A percentile compares a stretch with the other conserved stretches of the same genome.
Evolutionary conservation across 176 grass and related monocot species (phyloP).

Genomic region (Eleusine indica): DNA sequence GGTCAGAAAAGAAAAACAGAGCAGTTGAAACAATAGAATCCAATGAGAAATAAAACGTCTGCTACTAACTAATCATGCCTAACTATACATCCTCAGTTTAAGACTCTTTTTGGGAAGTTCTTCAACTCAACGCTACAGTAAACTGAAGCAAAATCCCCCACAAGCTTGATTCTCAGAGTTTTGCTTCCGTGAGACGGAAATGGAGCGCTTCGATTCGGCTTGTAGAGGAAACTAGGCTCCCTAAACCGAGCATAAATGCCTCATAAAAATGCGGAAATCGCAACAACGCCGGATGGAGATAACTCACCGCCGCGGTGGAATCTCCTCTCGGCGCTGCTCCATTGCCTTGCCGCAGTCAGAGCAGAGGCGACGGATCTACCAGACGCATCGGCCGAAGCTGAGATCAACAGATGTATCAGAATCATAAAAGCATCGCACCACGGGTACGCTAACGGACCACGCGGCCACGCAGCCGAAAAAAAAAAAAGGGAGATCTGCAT

Average conservation of each 20-base stretch:
- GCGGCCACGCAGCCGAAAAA: not conserved
- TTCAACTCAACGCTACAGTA: not conserved
- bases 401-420: not conserved
- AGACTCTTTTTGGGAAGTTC: not conserved
- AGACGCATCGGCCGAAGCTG: slow-evolving; percentile 1
- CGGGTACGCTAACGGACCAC: not conserved
- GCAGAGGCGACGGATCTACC: not conserved
- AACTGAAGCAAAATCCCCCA: not conserved
- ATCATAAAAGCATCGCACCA: slow-evolving; percentile 14
- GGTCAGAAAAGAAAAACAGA: not conserved
- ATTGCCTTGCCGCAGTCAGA: not conserved
- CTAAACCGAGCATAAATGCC: not conserved
- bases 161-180: not conserved
- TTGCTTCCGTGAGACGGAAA: not conserved
- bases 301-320: not conserved
- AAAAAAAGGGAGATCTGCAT: not conserved
- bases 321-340: slow-evolving; percentile 5
- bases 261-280: not conserved
- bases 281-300: not conserved
- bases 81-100: not conserved
- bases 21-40: not conserved
- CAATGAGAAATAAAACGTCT: not conserved
- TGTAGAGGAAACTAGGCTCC: not conserved
- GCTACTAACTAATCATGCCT: not conserved
- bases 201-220: not conserved